These are phyloP conservation scores for Aspergillus aculeatus DNA, from an alignment of 2,329 filamentous ascomycete genomes.

Conservation along the genomic window DNA sequence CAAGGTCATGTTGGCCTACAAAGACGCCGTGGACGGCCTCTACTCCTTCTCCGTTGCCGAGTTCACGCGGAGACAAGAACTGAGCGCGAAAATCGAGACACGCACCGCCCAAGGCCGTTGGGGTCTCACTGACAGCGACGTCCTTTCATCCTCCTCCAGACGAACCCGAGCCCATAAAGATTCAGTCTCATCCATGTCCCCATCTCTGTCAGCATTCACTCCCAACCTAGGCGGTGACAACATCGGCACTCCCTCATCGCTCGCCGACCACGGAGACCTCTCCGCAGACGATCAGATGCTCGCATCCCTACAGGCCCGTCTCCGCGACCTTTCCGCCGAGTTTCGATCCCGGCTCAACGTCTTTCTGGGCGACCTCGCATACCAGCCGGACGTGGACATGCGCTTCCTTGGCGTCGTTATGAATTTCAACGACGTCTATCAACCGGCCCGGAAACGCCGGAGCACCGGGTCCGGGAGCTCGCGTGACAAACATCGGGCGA, in stretches of 20 bases:
- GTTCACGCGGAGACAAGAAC: conserved; percentile 87
- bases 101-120: conserved; percentile 64
- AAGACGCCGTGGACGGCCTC: conserved; percentile 87
- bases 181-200: conserved; percentile 28
- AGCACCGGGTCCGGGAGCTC: conserved; percentile 27
- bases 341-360: conserved; percentile 77
- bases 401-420: conserved; percentile 93
- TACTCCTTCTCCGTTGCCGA: conserved; percentile 95
- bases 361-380: conserved; percentile 82
- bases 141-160: conserved; percentile 32
- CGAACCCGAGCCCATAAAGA: conserved; percentile 26
- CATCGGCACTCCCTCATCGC: conserved; percentile 42
- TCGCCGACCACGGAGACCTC: conserved; percentile 31
- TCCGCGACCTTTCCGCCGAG: conserved; percentile 69
- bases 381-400: conserved; percentile 93
- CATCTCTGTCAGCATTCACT: conserved; percentile 26
- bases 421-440: conserved; percentile 98
- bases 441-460: conserved; percentile 65
- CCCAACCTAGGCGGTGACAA: conserved; percentile 29
- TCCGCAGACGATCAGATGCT: conserved; percentile 62
- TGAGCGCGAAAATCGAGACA: conserved; percentile 68
- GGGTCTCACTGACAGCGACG: conserved; percentile 60
- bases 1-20: conserved; percentile 89
- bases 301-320: conserved; percentile 69
- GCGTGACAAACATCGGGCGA: conserved; percentile 33